Percentiles rank a stretch among this genome's conserved stretches.
Evolutionary conservation across 352 stramenopile genomes (phyloP).

Genomic region (Phytophthora gonapodyides): DNA sequence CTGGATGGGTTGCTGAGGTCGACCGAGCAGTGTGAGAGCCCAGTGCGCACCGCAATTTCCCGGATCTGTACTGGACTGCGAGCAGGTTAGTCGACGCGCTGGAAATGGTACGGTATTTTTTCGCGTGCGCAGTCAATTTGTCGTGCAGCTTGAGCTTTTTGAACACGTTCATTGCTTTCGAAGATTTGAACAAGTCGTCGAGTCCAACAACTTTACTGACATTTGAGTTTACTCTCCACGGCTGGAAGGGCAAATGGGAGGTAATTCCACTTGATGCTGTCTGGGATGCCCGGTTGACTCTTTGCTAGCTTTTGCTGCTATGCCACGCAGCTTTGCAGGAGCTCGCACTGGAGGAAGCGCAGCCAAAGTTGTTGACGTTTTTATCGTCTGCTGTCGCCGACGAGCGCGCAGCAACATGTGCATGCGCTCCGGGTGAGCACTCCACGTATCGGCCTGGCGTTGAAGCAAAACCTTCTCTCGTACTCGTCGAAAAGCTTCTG

Average conservation of each 20-base stretch:
- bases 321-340: not conserved
- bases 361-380: not conserved
- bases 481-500: slow-evolving; percentile 31
- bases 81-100: slow-evolving; percentile 3
- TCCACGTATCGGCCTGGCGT: slow-evolving; percentile 27
- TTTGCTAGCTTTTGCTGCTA: slow-evolving; percentile 3
- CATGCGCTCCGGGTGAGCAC: slow-evolving; percentile 24
- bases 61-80: slow-evolving; percentile 8
- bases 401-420: slow-evolving; percentile 27
- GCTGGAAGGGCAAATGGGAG: slow-evolving; percentile 10
- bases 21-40: not conserved
- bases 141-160: slow-evolving; percentile 2
- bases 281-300: not conserved
- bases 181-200: not conserved
- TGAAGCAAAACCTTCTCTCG: slow-evolving; percentile 16
- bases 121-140: not conserved
- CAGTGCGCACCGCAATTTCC: slow-evolving; percentile 5
- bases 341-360: slow-evolving; percentile 11
- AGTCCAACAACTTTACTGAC: not conserved
- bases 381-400: slow-evolving; percentile 22
- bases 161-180: slow-evolving; percentile 7
- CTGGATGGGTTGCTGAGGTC: slow-evolving; percentile 7
- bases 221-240: slow-evolving; percentile 13
- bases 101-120: not conserved
- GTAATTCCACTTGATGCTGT: slow-evolving; percentile 11